Evolutionary conservation across 2,329 filamentous ascomycete genomes (phyloP).

Genomic region (Fusarium paranaense): DNA sequence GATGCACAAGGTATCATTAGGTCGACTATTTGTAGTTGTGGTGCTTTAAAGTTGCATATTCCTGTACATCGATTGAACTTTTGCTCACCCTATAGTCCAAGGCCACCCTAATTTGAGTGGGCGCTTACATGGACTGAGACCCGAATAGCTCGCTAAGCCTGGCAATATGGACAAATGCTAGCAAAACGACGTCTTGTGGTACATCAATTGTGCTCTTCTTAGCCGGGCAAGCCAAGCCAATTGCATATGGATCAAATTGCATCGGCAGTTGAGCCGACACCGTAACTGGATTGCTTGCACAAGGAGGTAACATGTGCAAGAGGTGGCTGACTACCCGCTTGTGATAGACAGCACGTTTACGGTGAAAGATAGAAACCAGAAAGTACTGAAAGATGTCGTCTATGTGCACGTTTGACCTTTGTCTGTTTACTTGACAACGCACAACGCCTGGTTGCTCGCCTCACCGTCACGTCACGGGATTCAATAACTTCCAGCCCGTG

Average conservation of each 20-base stretch:
- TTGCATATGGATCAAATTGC: neutral
- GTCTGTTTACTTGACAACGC: neutral
- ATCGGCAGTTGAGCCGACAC: neutral
- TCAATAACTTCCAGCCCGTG: neutral
- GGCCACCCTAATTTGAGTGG: neutral
- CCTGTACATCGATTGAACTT: neutral
- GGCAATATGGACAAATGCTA: neutral
- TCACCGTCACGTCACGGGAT: neutral
- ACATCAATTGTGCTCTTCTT: neutral
- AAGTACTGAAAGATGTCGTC: neutral
- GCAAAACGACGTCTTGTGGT: neutral
- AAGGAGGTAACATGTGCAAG: neutral
- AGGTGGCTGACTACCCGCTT: neutral
- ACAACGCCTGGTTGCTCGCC: neutral
- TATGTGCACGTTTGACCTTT: neutral
- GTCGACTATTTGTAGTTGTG: neutral
- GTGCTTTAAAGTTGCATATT: neutral
- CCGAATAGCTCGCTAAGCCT: neutral
- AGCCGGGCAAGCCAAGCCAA: neutral
- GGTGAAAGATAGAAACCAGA: neutral
- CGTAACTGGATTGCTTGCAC: neutral
- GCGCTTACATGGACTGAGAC: neutral
- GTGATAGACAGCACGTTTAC: neutral
- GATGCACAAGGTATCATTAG: neutral
- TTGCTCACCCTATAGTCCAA: neutral